Evolutionary conservation across 441 rosid genomes (phyloP).

Genomic region (Hypseocharis bilobata): DNA sequence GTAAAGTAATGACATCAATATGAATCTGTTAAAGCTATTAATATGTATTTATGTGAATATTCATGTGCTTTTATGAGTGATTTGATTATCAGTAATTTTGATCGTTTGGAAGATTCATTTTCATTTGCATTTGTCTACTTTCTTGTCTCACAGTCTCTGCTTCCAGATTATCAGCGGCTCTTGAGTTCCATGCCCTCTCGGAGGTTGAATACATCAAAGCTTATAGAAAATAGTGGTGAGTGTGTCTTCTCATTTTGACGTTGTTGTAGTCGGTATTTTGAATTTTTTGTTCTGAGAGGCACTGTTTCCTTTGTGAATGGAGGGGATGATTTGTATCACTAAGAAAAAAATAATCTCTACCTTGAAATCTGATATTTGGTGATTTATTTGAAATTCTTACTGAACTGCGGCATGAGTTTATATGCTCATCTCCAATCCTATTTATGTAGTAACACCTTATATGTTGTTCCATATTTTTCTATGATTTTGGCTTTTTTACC

Average conservation of each 20-base stretch:
- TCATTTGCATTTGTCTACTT: conserved; percentile 36
- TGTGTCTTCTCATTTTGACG: conserved; percentile 9
- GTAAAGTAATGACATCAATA: conserved; percentile 10
- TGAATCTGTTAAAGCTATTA: conserved; percentile 3
- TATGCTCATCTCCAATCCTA: conserved; percentile 9
- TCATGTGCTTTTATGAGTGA: not conserved
- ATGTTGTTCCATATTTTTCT: not conserved
- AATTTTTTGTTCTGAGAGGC: not conserved
- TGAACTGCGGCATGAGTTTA: not conserved
- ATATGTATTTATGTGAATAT: not conserved
- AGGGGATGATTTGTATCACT: not conserved
- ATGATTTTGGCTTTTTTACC: conserved; percentile 8
- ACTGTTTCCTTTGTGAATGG: not conserved
- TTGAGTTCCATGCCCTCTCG: conserved; percentile 97
- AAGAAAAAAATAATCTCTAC: no score
- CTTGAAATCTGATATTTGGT: not conserved
- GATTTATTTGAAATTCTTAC: not conserved
- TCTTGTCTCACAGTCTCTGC: conserved; percentile 76
- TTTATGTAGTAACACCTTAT: not conserved
- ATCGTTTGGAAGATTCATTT: conserved; percentile 25
- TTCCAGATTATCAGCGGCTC: conserved; percentile 99
- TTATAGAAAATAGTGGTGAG: conserved; percentile 90
- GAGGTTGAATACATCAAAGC: conserved; percentile 90
- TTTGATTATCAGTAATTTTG: conserved; percentile 9
- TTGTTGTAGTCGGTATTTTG: not conserved